Evolutionary conservation across 2,329 filamentous ascomycete species (phyloP).

Genomic region (Albophoma yamanashiensis): DNA sequence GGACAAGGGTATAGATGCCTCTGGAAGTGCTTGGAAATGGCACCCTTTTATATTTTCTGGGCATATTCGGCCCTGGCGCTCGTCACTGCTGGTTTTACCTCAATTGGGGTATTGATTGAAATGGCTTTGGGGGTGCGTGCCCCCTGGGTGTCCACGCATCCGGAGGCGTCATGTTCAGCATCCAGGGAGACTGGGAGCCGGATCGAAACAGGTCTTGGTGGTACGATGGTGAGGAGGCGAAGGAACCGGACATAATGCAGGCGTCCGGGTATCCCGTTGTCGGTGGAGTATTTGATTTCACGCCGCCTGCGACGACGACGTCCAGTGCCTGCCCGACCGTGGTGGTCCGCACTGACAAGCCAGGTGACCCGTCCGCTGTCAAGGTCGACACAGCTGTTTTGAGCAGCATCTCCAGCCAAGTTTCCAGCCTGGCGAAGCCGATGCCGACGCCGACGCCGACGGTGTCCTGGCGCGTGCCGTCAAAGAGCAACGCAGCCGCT

Average conservation of each 20-base stretch:
- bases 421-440: background rate
- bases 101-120: too few species aligned
- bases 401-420: background rate
- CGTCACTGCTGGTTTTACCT: background rate
- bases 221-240: background rate
- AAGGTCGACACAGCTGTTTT: background rate
- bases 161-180: background rate
- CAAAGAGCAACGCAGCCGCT: background rate
- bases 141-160: too few species aligned
- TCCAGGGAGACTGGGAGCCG: background rate
- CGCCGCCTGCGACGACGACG: background rate
- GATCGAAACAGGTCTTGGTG: rapidly evolving
- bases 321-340: too few species aligned
- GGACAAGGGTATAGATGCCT: background rate
- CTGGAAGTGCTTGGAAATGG: background rate
- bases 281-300: background rate
- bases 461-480: too few species aligned
- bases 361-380: background rate
- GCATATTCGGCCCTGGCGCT: background rate
- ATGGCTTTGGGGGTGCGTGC: too few species aligned
- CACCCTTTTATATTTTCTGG: background rate
- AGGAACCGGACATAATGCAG: background rate
- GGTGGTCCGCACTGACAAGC: background rate
- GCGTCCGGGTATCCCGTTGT: background rate
- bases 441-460: background rate